These are phyloP conservation scores for Kazachstania martiniae DNA, from an alignment of 805 yeast species.

Conservation along the genomic window DNA sequence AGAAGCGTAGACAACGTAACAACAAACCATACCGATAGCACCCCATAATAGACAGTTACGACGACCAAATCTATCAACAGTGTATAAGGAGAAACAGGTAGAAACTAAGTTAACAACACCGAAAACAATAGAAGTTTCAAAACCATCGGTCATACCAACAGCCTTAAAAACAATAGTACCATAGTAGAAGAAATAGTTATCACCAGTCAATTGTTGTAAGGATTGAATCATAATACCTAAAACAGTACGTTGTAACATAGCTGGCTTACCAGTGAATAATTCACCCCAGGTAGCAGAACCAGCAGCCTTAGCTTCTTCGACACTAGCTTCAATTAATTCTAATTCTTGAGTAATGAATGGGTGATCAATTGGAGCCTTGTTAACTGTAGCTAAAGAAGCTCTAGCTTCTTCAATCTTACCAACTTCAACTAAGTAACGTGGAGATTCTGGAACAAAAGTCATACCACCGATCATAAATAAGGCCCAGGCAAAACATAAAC, in stretches of 20 bases:
- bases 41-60: constrained; percentile 38
- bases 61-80: constrained; percentile 47
- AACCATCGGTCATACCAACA: constrained; percentile 49
- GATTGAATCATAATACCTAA: constrained; percentile 50
- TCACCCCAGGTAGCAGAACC: constrained; percentile 60
- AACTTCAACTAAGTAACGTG: constrained; percentile 50
- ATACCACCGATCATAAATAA: constrained; percentile 25
- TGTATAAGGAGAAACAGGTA: constrained; percentile 41
- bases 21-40: constrained; percentile 36
- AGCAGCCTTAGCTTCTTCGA: constrained; percentile 47
- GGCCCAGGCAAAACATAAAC: constrained; percentile 39
- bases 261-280: constrained; percentile 56
- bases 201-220: constrained; percentile 60
- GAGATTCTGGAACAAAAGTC: constrained; percentile 56
- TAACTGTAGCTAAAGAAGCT: constrained; percentile 40
- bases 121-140: constrained; percentile 46
- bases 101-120: constrained; percentile 53
- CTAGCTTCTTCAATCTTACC: constrained; percentile 51
- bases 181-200: constrained; percentile 57
- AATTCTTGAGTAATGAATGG: constrained; percentile 46
- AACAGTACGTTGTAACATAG: constrained; percentile 35
- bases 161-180: constrained; percentile 53
- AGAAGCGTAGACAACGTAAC: constrained; percentile 41
- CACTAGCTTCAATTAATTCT: constrained; percentile 46
- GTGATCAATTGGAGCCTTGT: constrained; percentile 42